Evolutionary conservation across 106 monocot species (phyloP).

Genomic region (Triglochin maritima): DNA sequence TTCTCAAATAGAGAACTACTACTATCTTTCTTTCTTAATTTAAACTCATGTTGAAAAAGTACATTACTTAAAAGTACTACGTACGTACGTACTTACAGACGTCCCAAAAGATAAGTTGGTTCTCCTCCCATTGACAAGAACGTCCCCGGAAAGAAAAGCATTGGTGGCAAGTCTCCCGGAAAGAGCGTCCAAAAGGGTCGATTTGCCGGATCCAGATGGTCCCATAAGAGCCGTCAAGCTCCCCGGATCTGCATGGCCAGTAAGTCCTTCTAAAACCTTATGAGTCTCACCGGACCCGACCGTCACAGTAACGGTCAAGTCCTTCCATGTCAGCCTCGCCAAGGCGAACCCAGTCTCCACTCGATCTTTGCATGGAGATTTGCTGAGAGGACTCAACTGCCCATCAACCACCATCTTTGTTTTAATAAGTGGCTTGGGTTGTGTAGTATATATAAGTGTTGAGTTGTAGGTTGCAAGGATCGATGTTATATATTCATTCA

Average conservation of each 20-base stretch:
- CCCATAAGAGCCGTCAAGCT: conserved; percentile 23
- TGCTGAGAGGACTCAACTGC: conserved; percentile 18
- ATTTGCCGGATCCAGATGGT: conserved; percentile 25
- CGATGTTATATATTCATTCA: no score
- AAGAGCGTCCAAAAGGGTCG: conserved; percentile 25
- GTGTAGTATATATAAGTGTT: no score
- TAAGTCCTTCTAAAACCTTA: conserved; percentile 13
- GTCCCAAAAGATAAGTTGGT: conserved; percentile 26
- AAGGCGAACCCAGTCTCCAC: conserved; percentile 24
- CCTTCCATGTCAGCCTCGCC: conserved; percentile 22
- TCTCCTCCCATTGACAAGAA: conserved; percentile 24
- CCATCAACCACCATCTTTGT: conserved; percentile 13
- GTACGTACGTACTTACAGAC: neutral
- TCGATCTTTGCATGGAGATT: conserved; percentile 19
- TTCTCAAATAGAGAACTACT: no score
- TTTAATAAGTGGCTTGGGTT: no score
- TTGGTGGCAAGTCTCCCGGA: conserved; percentile 23
- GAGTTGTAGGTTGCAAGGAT: no score
- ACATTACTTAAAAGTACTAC: no score
- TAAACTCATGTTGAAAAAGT: no score
- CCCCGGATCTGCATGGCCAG: conserved; percentile 20
- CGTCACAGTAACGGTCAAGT: conserved; percentile 23
- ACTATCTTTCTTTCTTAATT: no score
- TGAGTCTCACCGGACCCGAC: conserved; percentile 19
- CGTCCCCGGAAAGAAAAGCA: conserved; percentile 17